These are phyloP conservation scores for Baorangia bicolor DNA, from an alignment of 768 basidiomycete species.

Conservation along the genomic window DNA sequence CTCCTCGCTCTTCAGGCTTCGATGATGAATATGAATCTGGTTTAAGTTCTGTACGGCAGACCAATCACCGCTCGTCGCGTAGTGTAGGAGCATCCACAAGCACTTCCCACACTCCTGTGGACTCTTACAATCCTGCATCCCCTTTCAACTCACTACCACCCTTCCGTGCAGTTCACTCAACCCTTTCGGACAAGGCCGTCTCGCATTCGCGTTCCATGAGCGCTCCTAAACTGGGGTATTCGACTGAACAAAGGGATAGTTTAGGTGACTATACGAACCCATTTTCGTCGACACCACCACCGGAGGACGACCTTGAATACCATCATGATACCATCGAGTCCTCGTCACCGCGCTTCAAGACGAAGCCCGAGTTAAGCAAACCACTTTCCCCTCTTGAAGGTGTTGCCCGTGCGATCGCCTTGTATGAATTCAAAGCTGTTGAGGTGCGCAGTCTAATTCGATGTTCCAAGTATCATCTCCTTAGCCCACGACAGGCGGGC, in stretches of 20 bases:
- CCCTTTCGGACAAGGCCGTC: conserved; percentile 30
- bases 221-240: conserved; percentile 23
- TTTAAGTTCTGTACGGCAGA: conserved; percentile 33
- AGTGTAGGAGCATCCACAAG: conserved; percentile 14
- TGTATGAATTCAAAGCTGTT: conserved; percentile 71
- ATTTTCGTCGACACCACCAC: conserved; percentile 27
- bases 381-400: conserved; percentile 57
- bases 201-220: conserved; percentile 38
- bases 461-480: background rate
- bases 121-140: conserved; percentile 34
- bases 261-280: conserved; percentile 24
- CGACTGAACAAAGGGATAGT: conserved; percentile 5
- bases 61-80: conserved; percentile 19
- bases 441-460: conserved; percentile 45
- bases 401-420: conserved; percentile 68
- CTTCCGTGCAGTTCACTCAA: conserved; percentile 32
- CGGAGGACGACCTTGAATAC: conserved; percentile 19
- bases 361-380: conserved; percentile 49
- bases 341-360: conserved; percentile 37
- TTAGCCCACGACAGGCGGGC: conserved; percentile 47
- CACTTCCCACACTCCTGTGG: conserved; percentile 15
- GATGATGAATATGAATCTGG: conserved; percentile 48
- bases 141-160: conserved; percentile 38
- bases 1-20: conserved; percentile 28
- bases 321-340: conserved; percentile 7